Evolutionary conservation across 1,284 basidiomycete genomes (phyloP).

Genomic region (Schizopora paradoxa): DNA sequence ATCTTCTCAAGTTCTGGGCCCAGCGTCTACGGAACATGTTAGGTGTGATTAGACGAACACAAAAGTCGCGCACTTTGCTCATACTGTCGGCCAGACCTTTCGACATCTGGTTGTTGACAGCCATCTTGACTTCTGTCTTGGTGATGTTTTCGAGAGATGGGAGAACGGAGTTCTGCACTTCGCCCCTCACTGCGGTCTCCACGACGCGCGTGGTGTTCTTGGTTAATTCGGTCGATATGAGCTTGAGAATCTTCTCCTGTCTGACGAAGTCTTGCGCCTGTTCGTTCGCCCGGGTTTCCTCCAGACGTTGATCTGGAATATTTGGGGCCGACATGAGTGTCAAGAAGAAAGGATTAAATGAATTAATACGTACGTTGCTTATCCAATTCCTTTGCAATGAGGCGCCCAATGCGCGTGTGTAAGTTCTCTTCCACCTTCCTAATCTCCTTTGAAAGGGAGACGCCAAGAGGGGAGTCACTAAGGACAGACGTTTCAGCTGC

Average conservation of each 20-base stretch:
- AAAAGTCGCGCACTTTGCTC: conserved; percentile 50
- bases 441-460: conserved; percentile 64
- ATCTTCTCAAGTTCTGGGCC: conserved; percentile 74
- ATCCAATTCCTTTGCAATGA: conserved; percentile 80
- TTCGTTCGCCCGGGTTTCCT: conserved; percentile 70
- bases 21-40: conserved; percentile 44
- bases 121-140: conserved; percentile 67
- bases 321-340: conserved; percentile 5
- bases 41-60: conserved; percentile 14
- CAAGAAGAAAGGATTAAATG: conserved; percentile 23
- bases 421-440: conserved; percentile 75
- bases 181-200: conserved; percentile 75
- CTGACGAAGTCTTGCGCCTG: conserved; percentile 72
- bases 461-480: conserved; percentile 48
- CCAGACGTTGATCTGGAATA: conserved; percentile 65
- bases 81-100: conserved; percentile 66
- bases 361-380: conserved; percentile 60
- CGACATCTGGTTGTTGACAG: conserved; percentile 70
- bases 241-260: conserved; percentile 80
- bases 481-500: conserved; percentile 37
- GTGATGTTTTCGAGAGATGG: conserved; percentile 76
- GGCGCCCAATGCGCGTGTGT: conserved; percentile 62
- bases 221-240: conserved; percentile 78
- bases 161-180: conserved; percentile 74
- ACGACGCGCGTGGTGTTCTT: conserved; percentile 81